Evolutionary conservation across 2,329 filamentous ascomycete species (phyloP).

Genomic region (Botrytis galanthina): DNA sequence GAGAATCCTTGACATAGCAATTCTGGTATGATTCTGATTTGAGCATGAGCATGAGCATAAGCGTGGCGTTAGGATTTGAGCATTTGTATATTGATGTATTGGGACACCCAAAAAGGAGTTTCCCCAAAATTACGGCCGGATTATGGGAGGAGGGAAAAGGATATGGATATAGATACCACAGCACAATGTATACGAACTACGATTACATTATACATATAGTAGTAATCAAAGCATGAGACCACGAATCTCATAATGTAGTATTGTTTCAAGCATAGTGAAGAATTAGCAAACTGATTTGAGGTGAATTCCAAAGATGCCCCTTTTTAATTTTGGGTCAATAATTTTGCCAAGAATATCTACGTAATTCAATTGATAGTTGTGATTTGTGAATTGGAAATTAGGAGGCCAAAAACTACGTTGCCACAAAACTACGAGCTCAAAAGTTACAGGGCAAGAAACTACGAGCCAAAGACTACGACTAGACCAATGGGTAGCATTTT

Average conservation of each 20-base stretch:
- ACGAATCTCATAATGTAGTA: not conserved
- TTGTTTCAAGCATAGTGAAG: not conserved
- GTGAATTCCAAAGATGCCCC: not conserved
- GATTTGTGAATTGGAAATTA: not conserved
- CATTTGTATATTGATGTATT: slow-evolving; percentile 11
- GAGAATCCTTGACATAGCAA: slow-evolving; percentile 1
- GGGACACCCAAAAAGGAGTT: slow-evolving; percentile 6
- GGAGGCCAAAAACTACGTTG: not conserved
- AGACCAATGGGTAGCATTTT: not conserved
- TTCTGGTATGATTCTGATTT: slow-evolving; percentile 16
- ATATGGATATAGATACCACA: slow-evolving; percentile 11
- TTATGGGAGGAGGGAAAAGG: slow-evolving; percentile 5
- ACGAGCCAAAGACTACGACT: not conserved
- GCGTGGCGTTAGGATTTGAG: slow-evolving; percentile 17
- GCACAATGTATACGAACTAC: not conserved
- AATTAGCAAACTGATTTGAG: not conserved
- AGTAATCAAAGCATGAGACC: slow-evolving; percentile 3
- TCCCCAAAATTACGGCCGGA: not conserved
- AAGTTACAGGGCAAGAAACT: not conserved
- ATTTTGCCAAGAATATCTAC: not conserved
- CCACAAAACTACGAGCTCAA: not conserved
- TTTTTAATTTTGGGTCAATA: not conserved
- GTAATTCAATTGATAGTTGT: not conserved
- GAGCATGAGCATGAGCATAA: slow-evolving; percentile 21
- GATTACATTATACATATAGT: slow-evolving; percentile 8